phyloP scores from a whole-genome alignment of 441 rosid species.

The Pelargonium exstipulatum region DNA sequence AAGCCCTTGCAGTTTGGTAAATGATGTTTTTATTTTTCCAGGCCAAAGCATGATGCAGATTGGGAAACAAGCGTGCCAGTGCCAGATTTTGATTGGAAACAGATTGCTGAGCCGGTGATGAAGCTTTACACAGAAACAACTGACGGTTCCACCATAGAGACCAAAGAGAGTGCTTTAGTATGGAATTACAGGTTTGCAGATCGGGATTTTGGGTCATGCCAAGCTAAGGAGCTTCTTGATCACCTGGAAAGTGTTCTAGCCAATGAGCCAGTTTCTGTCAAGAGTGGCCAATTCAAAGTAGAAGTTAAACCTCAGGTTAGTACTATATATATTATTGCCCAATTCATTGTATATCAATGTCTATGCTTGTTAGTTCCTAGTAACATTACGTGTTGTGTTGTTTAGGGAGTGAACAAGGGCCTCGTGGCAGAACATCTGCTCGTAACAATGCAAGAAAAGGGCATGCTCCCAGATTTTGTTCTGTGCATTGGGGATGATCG shows the following conservation, averaged over 20 bases:
- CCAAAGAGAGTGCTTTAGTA: slow-evolving; percentile 74
- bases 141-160: slow-evolving; percentile 82
- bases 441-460: slow-evolving; percentile 46
- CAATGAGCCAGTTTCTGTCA: slow-evolving; percentile 81
- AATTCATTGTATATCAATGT: neutral
- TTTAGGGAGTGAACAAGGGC: slow-evolving; percentile 85
- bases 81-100: slow-evolving; percentile 73
- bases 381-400: neutral
- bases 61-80: slow-evolving; percentile 66
- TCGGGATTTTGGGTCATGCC: slow-evolving; percentile 90
- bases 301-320: slow-evolving; percentile 96
- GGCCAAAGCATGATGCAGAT: slow-evolving; percentile 48
- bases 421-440: slow-evolving; percentile 60
- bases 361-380: neutral
- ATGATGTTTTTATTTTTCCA: slow-evolving; percentile 21
- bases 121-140: slow-evolving; percentile 80
- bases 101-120: slow-evolving; percentile 91
- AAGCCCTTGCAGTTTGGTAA: too few relatives aligned
- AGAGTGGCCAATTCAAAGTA: slow-evolving; percentile 71
- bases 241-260: slow-evolving; percentile 85
- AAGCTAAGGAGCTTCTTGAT: slow-evolving; percentile 88
- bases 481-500: slow-evolving; percentile 88
- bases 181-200: slow-evolving; percentile 83
- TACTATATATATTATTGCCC: neutral
- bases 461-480: slow-evolving; percentile 64